Evolutionary conservation across 2,329 filamentous ascomycete species (phyloP).

Genomic region (Fusarium begoniae): DNA sequence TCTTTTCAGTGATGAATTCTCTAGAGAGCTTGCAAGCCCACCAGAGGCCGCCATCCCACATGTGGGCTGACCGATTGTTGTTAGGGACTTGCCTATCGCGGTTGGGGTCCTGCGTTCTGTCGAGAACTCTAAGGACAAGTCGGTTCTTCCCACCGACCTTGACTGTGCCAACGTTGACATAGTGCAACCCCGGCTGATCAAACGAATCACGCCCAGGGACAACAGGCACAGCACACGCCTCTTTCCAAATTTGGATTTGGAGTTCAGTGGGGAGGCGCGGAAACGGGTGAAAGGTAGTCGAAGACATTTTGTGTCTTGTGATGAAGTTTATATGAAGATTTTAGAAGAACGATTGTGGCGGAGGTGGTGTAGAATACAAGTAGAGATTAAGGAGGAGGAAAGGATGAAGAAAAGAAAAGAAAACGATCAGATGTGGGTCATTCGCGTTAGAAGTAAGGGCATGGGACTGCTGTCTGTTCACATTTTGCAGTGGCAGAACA

Average conservation of each 20-base stretch:
- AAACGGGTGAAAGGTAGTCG: background rate
- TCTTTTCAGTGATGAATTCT: background rate
- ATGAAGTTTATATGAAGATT: fast-evolving
- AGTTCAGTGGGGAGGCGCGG: background rate
- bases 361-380: too few species aligned
- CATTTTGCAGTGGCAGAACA: background rate
- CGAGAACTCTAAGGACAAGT: background rate
- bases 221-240: too few species aligned
- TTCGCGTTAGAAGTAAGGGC: background rate
- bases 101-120: fast-evolving
- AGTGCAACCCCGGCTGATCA: fast-evolving
- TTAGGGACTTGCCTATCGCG: fast-evolving
- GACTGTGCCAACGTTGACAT: background rate
- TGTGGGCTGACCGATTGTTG: background rate
- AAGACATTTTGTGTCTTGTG: background rate
- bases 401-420: background rate
- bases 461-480: background rate
- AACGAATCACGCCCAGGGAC: too few species aligned
- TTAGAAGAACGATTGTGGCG: fast-evolving
- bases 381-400: too few species aligned
- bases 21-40: background rate
- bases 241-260: background rate
- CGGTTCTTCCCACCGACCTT: background rate
- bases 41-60: background rate
- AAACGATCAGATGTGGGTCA: background rate